Base-by-base conservation (phyloP, 805 yeast genomes). In the Ogataea pignaliae region DNA sequence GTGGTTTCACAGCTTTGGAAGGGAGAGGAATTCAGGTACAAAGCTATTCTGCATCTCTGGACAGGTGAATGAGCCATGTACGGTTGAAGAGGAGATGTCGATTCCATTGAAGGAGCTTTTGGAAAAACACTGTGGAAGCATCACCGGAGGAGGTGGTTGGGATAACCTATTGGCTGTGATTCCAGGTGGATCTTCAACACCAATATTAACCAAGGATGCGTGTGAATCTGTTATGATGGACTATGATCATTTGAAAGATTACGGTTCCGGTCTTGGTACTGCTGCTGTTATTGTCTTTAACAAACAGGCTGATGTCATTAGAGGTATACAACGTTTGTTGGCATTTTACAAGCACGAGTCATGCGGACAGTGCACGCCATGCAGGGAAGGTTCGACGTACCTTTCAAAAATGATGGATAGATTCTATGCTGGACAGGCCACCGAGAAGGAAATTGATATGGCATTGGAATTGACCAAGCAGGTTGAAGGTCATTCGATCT, bases 291-390 rank as follows among this genome's bases (percentile, higher is more conserved):
- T 88, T 64, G 96, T 88, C 48, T 81, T 88, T 87, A 85, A 87
- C 73, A 84, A 86, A 71, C 80, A 82, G 57, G 85, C 95, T 33
- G 95, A 88, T 64, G 79, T 88, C 43, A 79, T 88, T 49, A 76
- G 88, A 52, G 93, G 91, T 54, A 88, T 88, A 63, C 95, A 88
- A 68, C 77, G 96, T 66, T 78, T 88, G 59, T 67, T 91, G 36
- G 81, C 85, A 36, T 88, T 88, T 66, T 88, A 86, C 73, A 85
- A 84, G 72, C 96, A 88, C 69, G 96, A 88, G 73, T 84, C 93
- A 8, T 88, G 96, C 71, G 95, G 96, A 47, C 96, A 88, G 71
- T 88, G 96, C 72, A 88, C 96, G 3, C 96, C 96, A 46, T 88
- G 96, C 70, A 81, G 96, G 65, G 96, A 88, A 70, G 96, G 96